Evolutionary conservation across 192 early-diverging fungal species (phyloP).

Genomic region (Coemansia sp.): DNA sequence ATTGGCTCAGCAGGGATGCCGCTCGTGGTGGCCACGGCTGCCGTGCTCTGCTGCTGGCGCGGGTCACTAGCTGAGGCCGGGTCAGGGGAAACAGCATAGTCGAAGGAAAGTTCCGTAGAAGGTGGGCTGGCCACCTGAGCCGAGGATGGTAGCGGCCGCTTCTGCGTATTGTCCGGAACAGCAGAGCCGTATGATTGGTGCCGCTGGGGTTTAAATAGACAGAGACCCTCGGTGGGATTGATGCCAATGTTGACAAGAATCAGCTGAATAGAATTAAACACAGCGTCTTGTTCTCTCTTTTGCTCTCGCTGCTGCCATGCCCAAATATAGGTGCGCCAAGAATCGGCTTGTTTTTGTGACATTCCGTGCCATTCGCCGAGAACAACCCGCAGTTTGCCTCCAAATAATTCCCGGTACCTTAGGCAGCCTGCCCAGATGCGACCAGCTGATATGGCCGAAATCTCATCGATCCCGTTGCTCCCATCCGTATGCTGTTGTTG

Average conservation of each 20-base stretch:
- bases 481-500: neutral
- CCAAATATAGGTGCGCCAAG: slow-evolving; percentile 22
- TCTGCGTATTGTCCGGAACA: neutral
- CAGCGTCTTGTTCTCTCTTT: neutral
- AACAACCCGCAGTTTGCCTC: slow-evolving; percentile 33
- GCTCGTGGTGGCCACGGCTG: neutral
- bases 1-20: neutral
- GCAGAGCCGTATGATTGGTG: neutral
- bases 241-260: slow-evolving; percentile 24
- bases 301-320: slow-evolving; percentile 10
- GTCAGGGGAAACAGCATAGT: neutral
- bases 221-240: slow-evolving; percentile 23
- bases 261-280: neutral
- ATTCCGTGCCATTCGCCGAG: slow-evolving; percentile 45
- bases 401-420: slow-evolving; percentile 34
- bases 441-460: slow-evolving; percentile 14
- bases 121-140: neutral
- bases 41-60: neutral
- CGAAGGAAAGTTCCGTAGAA: neutral
- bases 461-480: neutral
- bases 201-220: neutral
- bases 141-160: neutral
- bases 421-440: slow-evolving; percentile 42
- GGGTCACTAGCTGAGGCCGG: neutral
- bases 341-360: slow-evolving; percentile 18